A percentile compares a stretch with the other conserved stretches of the same genome.
Conservation (phyloP, 495 filamentous ascomycete genomes). For the Talaromyces liani region DNA sequence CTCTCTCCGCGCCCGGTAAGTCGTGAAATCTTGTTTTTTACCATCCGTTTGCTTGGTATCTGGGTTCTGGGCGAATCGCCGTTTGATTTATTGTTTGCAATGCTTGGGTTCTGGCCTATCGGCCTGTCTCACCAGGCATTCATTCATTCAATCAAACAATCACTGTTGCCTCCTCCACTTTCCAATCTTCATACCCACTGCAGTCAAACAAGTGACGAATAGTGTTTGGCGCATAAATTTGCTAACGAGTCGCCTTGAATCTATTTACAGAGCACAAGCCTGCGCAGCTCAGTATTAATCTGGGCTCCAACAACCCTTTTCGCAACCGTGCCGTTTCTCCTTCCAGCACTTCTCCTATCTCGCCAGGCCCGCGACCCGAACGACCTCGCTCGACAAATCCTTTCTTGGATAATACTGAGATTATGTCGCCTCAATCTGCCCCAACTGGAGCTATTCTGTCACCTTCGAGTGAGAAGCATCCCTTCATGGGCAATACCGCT, state of each 20-base stretch:
- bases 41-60: conserved; percentile 5
- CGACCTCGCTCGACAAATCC: conserved; percentile 83
- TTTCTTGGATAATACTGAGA: conserved; percentile 70
- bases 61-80: neutral
- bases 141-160: neutral
- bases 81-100: neutral
- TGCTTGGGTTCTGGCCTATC: neutral
- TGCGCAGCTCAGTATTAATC: conserved; percentile 49
- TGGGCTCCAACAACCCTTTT: conserved; percentile 97
- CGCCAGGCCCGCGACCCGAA: conserved; percentile 41
- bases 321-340: conserved; percentile 82
- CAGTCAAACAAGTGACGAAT: neutral
- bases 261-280: conserved; percentile 25
- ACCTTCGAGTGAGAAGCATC: conserved; percentile 42
- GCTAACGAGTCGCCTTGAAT: neutral
- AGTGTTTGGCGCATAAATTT: neutral
- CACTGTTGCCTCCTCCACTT: neutral
- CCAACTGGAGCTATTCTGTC: conserved; percentile 47
- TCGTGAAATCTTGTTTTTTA: neutral
- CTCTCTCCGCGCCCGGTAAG: conserved; percentile 10
- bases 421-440: conserved; percentile 40
- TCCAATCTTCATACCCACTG: conserved; percentile 1
- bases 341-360: conserved; percentile 40
- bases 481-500: conserved; percentile 57
- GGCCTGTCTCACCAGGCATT: neutral